Percentiles rank a stretch among this genome's conserved stretches.
These are phyloP conservation scores for Zangia roseola DNA, from an alignment of 768 basidiomycete species.

Conservation along the genomic window DNA sequence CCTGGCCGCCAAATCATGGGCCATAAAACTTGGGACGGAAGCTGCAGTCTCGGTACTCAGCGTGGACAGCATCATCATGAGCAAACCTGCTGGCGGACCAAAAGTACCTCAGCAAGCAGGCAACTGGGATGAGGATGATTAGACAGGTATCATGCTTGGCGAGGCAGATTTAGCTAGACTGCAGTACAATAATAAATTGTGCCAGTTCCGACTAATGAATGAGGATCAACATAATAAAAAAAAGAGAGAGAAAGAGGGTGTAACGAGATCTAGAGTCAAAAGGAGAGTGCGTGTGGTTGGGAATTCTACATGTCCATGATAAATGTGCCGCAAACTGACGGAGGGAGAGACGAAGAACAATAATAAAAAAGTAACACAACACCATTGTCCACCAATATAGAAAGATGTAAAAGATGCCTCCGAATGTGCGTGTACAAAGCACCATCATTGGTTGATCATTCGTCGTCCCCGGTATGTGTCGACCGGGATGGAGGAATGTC, in stretches of 20 bases:
- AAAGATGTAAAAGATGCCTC: slow-evolving; percentile 11
- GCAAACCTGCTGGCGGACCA: slow-evolving; percentile 87
- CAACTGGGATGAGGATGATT: slow-evolving; percentile 80
- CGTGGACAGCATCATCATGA: slow-evolving; percentile 98
- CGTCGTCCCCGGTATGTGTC: slow-evolving; percentile 23
- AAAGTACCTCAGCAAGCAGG: slow-evolving; percentile 85
- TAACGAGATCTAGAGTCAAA: slow-evolving; percentile 5
- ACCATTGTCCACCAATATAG: slow-evolving; percentile 19
- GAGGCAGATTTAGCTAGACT: slow-evolving; percentile 14
- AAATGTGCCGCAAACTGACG: slow-evolving; percentile 23
- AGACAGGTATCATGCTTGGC: slow-evolving; percentile 16
- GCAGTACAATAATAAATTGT: slow-evolving; percentile 30
- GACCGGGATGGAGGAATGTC: slow-evolving; percentile 30
- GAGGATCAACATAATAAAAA: slow-evolving; percentile 15
- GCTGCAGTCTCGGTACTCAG: slow-evolving; percentile 88
- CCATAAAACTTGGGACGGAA: slow-evolving; percentile 86
- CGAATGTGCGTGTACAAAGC: slow-evolving; percentile 7
- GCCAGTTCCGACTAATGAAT: slow-evolving; percentile 20
- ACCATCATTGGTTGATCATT: slow-evolving; percentile 11
- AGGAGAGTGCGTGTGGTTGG: slow-evolving; percentile 8
- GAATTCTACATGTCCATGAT: slow-evolving; percentile 34
- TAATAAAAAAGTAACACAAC: slow-evolving; percentile 22
- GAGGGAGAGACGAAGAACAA: neutral
- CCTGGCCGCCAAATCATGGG: slow-evolving; percentile 89
- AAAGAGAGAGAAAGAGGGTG: neutral